Percentiles rank a stretch among this genome's conserved stretches.
Evolutionary conservation across 164 flowering plant genomes (phyloP).

Genomic region (Aristolochia contorta): DNA sequence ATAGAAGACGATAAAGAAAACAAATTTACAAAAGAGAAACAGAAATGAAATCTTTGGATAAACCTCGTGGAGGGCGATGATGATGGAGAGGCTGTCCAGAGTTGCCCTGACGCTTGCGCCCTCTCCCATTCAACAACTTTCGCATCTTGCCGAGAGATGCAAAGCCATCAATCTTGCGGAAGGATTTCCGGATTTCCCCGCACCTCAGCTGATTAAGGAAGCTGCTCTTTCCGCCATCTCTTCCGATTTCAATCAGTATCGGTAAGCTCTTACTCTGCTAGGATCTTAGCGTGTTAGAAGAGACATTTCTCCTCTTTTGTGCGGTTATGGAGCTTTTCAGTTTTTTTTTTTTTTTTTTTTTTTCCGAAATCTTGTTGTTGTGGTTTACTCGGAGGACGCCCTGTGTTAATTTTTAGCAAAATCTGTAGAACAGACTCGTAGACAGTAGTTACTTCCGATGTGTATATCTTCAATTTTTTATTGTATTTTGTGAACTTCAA

Average conservation of each 20-base stretch:
- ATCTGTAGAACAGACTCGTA: no score
- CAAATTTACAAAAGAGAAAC: no score
- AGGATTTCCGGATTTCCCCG: slow-evolving; percentile 83
- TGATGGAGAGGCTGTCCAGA: slow-evolving; percentile 41
- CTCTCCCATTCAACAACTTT: slow-evolving; percentile 70
- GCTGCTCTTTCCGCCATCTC: slow-evolving; percentile 73
- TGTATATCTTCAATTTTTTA: neutral
- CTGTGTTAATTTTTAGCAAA: no score
- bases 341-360: no score
- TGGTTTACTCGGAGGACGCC: no score
- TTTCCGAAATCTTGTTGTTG: no score
- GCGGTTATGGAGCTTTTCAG: neutral
- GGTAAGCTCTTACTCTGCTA: slow-evolving; percentile 22
- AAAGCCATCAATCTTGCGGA: slow-evolving; percentile 84
- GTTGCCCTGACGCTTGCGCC: slow-evolving; percentile 44
- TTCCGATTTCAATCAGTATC: slow-evolving; percentile 80
- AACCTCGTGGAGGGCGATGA: slow-evolving; percentile 3
- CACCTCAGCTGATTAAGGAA: slow-evolving; percentile 42
- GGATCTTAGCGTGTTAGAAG: neutral
- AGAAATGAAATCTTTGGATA: no score
- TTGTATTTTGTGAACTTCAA: slow-evolving; percentile 8
- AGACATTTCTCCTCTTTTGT: neutral
- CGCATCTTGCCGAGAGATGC: slow-evolving; percentile 58
- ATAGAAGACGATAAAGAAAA: no score
- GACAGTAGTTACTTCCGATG: neutral